phyloP scores from a whole-genome alignment of 108 stramenopile species.

The Cyclotella kingstonii region DNA sequence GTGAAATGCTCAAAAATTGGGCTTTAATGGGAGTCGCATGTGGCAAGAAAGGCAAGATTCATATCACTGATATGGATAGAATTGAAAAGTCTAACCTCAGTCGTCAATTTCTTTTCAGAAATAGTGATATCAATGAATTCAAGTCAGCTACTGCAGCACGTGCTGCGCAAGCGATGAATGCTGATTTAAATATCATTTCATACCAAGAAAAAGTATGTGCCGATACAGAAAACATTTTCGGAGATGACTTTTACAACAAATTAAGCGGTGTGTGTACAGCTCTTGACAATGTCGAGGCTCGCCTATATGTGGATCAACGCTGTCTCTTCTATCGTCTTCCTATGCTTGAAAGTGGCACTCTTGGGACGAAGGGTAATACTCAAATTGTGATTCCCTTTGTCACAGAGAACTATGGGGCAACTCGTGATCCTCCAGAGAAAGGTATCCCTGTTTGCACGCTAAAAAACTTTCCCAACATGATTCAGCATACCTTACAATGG shows the following conservation, averaged over 20 bases:
- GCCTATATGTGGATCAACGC: constrained; percentile 95
- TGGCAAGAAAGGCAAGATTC: constrained; percentile 73
- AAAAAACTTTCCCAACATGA: constrained; percentile 99
- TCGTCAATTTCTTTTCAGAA: constrained; percentile 97
- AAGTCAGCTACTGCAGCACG: constrained; percentile 89
- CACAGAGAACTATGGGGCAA: constrained; percentile 98
- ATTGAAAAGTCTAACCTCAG: constrained; percentile 97
- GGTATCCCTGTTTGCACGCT: constrained; percentile 98
- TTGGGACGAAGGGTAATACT: constrained; percentile 97
- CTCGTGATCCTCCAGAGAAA: constrained; percentile 98
- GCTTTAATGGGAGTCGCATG: constrained; percentile 98
- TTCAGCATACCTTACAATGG: constrained; percentile 98
- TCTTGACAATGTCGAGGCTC: constrained; percentile 98
- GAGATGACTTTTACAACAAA: constrained; percentile 95
- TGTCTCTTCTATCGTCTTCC: constrained; percentile 95
- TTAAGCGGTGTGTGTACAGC: constrained; percentile 97
- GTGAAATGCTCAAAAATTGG: constrained; percentile 99
- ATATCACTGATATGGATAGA: constrained; percentile 99
- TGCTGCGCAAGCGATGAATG: constrained; percentile 91
- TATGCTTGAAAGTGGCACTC: constrained; percentile 98
- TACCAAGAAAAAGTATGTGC: constrained; percentile 92
- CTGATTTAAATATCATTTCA: constrained; percentile 77
- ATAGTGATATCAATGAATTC: constrained; percentile 90
- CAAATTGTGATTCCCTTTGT: constrained; percentile 96
- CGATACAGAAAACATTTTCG: constrained; percentile 95